Base-by-base conservation (phyloP, 768 basidiomycete species). In the Phylloporus rhodoxanthus region DNA sequence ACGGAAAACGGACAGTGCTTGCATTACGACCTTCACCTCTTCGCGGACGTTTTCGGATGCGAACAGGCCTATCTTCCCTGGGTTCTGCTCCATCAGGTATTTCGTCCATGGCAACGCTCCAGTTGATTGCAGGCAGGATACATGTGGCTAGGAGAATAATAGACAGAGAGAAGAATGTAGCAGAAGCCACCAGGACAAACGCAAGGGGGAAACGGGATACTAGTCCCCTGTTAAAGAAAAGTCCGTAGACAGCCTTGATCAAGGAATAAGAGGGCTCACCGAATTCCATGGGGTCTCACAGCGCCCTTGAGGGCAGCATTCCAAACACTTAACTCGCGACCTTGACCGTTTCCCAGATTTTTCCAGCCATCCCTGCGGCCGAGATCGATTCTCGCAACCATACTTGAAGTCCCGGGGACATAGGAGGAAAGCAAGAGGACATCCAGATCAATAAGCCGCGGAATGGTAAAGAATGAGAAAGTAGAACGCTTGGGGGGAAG, bases 301-400 rank as follows among this genome's bases (percentile, higher is more conserved):
- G 70, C 67, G 8, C 89, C 89, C 48, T 69, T 73, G 37, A 92
- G 56, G 32, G 72, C 75, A 19, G 87, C 84, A 19, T 78, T 72
- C 26, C 76, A 60, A 8, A 92, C 79, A 54, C 77, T 84, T 4
- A 92, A 58, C 64, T 92, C 90, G 46, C 84, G 81, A 14, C 80
- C 85, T 66, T 84, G 71, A 2, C 87, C 89, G 13, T 64, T 70
- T 6, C 87, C 87, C 19, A 91, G 42, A 25, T 70, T 76, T 63
- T 67, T 81, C 90, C 90, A 92, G 28, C 71, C 70, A 62, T 92
- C 90, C 11, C 67, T 72, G 37, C 90, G 80, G 4, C 90, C 90
- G 37, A 92, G 61, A 58, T 86, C 78, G n/a, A 91, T 71, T 43
- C 65, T 68, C n/a, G 84, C 89, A 42, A 69, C 58, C 13, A 85